A percentile compares a stretch with the other conserved stretches of the same genome.
Evolutionary conservation across 169 alveolate species (phyloP).

Genomic region (Cryptosporidium parvum): DNA sequence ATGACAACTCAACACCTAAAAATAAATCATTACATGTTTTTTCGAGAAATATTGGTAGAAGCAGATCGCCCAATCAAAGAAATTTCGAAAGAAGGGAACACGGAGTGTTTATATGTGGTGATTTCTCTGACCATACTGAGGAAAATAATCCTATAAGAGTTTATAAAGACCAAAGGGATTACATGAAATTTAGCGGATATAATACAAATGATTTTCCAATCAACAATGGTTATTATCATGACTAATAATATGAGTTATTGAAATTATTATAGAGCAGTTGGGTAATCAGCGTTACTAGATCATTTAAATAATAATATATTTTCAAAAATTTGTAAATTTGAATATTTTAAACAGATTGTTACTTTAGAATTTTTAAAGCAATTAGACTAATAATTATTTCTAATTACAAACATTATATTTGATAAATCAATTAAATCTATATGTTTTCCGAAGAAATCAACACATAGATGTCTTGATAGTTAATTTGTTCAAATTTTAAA

Average conservation of each 20-base stretch:
- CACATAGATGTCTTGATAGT: background rate
- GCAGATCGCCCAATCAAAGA: constrained; percentile 34
- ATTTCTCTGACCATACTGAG: background rate
- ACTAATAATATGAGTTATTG: background rate
- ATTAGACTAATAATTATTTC: no score
- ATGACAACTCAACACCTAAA: background rate
- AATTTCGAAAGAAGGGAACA: constrained; percentile 47
- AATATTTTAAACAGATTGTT: background rate
- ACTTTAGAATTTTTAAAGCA: background rate
- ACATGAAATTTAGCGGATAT: background rate
- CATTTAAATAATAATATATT: background rate
- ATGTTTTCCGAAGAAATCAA: no score
- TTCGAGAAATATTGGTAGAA: constrained; percentile 66
- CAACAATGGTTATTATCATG: background rate
- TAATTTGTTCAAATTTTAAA: background rate
- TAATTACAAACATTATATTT: no score
- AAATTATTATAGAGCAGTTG: background rate
- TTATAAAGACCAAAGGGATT: constrained; percentile 22
- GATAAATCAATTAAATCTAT: no score
- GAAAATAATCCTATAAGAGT: background rate
- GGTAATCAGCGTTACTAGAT: no score
- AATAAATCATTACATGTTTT: constrained; percentile 32
- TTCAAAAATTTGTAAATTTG: no score
- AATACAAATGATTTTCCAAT: background rate
- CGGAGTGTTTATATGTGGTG: constrained; percentile 47